Conservation (phyloP, 306 rosid species). For the Pyrus communis region DNA sequence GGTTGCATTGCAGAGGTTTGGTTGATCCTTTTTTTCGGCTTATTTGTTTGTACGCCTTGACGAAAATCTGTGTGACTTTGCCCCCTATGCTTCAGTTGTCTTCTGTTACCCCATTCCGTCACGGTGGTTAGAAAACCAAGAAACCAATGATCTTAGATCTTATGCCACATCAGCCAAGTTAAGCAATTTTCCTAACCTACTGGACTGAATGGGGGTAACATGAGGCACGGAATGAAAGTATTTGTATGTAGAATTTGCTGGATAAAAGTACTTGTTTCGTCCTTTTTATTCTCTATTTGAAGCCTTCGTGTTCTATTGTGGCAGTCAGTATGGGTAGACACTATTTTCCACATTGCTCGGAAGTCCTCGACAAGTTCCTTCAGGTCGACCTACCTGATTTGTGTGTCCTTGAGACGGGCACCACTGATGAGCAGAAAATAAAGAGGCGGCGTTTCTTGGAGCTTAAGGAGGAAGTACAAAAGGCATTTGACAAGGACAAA, state of each 20-base stretch:
- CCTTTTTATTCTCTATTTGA: background rate
- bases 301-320: constrained; percentile 6
- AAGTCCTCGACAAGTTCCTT: constrained; percentile 45
- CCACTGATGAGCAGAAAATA: constrained; percentile 27
- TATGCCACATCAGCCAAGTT: too few relatives aligned
- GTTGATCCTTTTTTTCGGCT: background rate
- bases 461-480: constrained; percentile 38
- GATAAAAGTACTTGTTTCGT: background rate
- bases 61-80: background rate
- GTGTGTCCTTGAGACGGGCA: constrained; percentile 31
- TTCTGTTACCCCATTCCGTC: too few relatives aligned
- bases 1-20: background rate
- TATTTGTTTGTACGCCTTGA: background rate
- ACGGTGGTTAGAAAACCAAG: too few relatives aligned
- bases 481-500: constrained; percentile 43
- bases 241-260: background rate
- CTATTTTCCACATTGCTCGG: constrained; percentile 43
- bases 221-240: background rate
- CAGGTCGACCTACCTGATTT: constrained; percentile 35
- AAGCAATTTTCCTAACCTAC: too few relatives aligned
- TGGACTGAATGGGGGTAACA: too few relatives aligned
- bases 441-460: constrained; percentile 38
- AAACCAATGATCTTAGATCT: too few relatives aligned
- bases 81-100: too few relatives aligned
- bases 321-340: constrained; percentile 42